Base-by-base conservation (phyloP, 2,329 filamentous ascomycete genomes). In the Taxawa tesnikishii region DNA sequence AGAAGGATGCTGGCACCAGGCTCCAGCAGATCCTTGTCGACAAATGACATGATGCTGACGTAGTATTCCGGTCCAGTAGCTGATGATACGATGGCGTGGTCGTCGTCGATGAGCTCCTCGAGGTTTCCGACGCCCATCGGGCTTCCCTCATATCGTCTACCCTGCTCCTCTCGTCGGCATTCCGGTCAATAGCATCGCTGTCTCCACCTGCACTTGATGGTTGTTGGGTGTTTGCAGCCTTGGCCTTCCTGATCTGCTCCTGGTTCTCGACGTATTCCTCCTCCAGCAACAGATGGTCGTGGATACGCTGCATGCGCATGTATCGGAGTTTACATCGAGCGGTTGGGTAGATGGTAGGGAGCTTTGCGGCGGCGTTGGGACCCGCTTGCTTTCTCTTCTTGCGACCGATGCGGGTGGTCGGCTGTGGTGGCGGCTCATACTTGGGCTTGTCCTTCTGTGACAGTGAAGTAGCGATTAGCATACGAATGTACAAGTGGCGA, bases 211-310 rank as follows among this genome's bases (percentile, higher is more conserved):
- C 63, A 26, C 61, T 60, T 23, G 58, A 65, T 31, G 73, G 74
- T 15, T 67, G 70, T 37, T 71, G 65, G 34, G 73, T 76, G 45
- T 80, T 79, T 53, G 83, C 80, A 37, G 73, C 79, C 70, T 94
- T 94, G 42, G 85, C 80, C 60, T 94, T 94, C 49, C 92, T 79
- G 49, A 94, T 68, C 28, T 84, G 83, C 62, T 98, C 90, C 62
- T 98, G 90, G 59, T 98, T 98, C 68, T 96, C 88, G 40, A 98
- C 90, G 45, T 94, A 98, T 62, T 98, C 90, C 56, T 98, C 90
- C 58, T 98, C 90, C 17, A 98, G 75, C 40, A 98, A 68, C 39
- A 98, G 70, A 54, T 98, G 90, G 56, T 98, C 90, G 67, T 98
- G 92, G 49, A 96, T 85, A 52, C 90, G 79, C 65, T 98, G 90